phyloP scores from a whole-genome alignment of 2,329 filamentous ascomycete genomes.

The Davidsoniella virescens region DNA sequence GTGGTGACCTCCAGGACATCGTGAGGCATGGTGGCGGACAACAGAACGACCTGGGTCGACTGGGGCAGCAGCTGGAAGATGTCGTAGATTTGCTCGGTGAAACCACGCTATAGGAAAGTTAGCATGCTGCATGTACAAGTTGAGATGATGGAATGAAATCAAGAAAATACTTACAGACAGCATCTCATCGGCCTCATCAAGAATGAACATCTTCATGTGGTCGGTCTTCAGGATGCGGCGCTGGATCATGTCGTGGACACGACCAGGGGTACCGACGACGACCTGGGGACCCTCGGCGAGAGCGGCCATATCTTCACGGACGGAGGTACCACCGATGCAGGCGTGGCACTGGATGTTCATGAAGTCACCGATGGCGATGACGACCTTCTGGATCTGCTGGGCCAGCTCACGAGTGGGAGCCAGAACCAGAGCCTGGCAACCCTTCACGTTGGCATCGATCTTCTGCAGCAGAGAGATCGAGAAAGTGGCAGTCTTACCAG shows the following conservation, averaged over 20 bases:
- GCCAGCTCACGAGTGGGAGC: conserved; percentile 96
- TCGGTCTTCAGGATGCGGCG: conserved; percentile 94
- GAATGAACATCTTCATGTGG: conserved; percentile 98
- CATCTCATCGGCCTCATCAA: conserved; percentile 99
- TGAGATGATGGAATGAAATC: conserved; percentile 13
- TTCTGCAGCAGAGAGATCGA: conserved; percentile 98
- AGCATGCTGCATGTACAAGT: conserved; percentile 15
- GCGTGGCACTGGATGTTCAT: conserved; percentile 99
- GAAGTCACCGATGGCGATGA: conserved; percentile 97
- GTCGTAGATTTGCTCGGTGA: conserved; percentile 99
- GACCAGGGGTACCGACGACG: conserved; percentile 92
- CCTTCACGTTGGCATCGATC: conserved; percentile 88
- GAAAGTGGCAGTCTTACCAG: conserved; percentile 99
- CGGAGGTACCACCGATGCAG: conserved; percentile 96
- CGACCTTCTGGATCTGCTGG: conserved; percentile 98
- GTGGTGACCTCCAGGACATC: conserved; percentile 98
- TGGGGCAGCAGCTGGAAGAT: conserved; percentile 98
- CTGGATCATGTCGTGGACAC: conserved; percentile 99
- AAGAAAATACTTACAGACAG: conserved; percentile 50
- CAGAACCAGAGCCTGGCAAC: conserved; percentile 94
- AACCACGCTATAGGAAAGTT: conserved; percentile 55
- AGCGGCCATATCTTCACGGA: conserved; percentile 97
- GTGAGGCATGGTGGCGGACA: conserved; percentile 97
- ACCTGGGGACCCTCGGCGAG: conserved; percentile 92
- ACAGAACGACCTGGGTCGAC: conserved; percentile 93